These are phyloP conservation scores for Aspergillus haitiensis DNA, from an alignment of 495 filamentous ascomycete genomes.

Conservation along the genomic window DNA sequence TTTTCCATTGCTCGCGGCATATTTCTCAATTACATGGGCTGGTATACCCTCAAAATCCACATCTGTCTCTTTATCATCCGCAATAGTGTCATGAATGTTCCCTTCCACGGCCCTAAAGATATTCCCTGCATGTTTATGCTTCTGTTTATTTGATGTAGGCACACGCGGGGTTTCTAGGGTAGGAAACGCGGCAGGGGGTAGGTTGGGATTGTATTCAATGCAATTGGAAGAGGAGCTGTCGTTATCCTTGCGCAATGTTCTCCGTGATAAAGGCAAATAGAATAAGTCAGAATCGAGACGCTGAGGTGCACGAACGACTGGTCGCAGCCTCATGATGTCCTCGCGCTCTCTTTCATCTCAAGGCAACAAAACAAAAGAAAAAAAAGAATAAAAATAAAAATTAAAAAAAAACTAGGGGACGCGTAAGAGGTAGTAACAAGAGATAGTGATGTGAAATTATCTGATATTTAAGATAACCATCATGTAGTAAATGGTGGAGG, in stretches of 20 bases:
- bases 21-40: conserved; percentile 28
- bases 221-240: conserved; percentile 2
- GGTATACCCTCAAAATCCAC: conserved; percentile 22
- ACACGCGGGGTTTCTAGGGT: conserved; percentile 31
- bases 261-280: conserved; percentile 8
- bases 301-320: conserved; percentile 22
- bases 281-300: conserved; percentile 24
- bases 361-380: not conserved
- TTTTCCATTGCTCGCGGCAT: conserved; percentile 36
- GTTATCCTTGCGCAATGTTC: conserved; percentile 4
- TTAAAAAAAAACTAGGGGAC: not conserved
- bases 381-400: not conserved
- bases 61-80: not conserved
- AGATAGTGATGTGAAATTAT: too few species aligned
- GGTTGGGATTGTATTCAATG: conserved; percentile 42
- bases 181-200: conserved; percentile 47
- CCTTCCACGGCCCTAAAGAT: not conserved
- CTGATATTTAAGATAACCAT: too few species aligned
- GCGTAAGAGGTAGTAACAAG: not conserved
- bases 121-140: not conserved
- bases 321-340: conserved; percentile 26
- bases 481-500: not conserved
- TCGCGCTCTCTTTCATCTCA: not conserved
- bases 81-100: not conserved
- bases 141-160: not conserved